These are phyloP conservation scores for Spathaspora girioi DNA, from an alignment of 805 yeast genomes.

Conservation along the genomic window DNA sequence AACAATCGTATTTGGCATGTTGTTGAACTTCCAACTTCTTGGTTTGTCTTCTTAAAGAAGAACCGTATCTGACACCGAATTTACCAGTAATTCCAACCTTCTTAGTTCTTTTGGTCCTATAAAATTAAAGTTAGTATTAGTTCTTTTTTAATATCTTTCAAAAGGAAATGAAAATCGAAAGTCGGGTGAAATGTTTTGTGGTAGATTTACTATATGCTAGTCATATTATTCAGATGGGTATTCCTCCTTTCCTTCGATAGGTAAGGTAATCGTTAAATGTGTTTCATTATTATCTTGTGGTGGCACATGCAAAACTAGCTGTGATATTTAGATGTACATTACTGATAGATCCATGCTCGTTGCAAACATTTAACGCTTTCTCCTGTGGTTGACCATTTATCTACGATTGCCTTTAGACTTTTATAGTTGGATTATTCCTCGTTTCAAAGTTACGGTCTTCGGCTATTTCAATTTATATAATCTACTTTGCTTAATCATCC, in stretches of 20 bases:
- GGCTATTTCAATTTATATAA: not conserved
- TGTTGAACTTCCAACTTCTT: constrained; percentile 98
- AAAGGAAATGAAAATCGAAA: not conserved
- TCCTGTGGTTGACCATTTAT: not conserved
- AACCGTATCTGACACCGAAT: constrained; percentile 99
- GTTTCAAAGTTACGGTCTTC: not conserved
- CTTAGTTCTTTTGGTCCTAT: constrained; percentile 99
- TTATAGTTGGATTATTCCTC: not conserved
- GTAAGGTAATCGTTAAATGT: too few species aligned
- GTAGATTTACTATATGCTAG: not conserved
- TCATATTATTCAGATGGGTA: too few species aligned
- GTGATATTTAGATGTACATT: too few species aligned
- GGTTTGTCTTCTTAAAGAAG: constrained; percentile 99
- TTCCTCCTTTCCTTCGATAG: too few species aligned
- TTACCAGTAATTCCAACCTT: constrained; percentile 99
- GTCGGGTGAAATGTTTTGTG: not conserved
- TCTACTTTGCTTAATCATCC: not conserved
- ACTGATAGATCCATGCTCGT: too few species aligned
- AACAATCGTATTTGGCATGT: constrained; percentile 98
- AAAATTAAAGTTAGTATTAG: constrained; percentile 37
- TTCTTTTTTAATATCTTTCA: not conserved
- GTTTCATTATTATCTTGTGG: too few species aligned
- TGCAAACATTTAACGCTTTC: too few species aligned
- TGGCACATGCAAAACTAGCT: too few species aligned
- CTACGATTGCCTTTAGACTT: not conserved